phyloP scores from a whole-genome alignment of 2,329 filamentous ascomycete species.

The Sarocladium kiliense region DNA sequence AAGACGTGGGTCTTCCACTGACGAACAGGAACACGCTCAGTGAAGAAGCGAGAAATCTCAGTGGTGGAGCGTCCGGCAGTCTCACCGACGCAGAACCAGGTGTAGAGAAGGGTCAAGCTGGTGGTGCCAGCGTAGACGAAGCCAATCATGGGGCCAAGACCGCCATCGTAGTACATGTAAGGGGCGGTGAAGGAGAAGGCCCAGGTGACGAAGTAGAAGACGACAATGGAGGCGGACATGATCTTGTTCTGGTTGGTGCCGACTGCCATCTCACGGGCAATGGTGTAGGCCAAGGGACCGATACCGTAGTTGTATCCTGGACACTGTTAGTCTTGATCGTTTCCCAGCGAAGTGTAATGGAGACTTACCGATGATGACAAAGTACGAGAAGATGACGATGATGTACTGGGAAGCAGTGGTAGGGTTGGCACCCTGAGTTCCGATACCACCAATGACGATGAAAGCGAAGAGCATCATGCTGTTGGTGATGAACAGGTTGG shows the following conservation, averaged over 20 bases:
- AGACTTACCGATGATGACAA: slow-evolving; percentile 23
- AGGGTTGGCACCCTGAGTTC: slow-evolving; percentile 13
- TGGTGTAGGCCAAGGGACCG: slow-evolving; percentile 31
- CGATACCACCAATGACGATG: slow-evolving; percentile 22
- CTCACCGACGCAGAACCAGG: slow-evolving; percentile 35
- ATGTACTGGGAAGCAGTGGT: slow-evolving; percentile 14
- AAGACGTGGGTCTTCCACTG: slow-evolving; percentile 23
- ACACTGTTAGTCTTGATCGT: not conserved
- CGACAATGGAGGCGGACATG: slow-evolving; percentile 31
- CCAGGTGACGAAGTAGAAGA: slow-evolving; percentile 31
- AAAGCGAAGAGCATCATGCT: slow-evolving; percentile 28
- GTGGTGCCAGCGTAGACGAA: slow-evolving; percentile 28
- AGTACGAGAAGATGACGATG: slow-evolving; percentile 19
- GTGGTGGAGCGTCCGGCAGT: slow-evolving; percentile 27
- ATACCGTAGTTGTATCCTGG: slow-evolving; percentile 32
- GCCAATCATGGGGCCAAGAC: slow-evolving; percentile 26
- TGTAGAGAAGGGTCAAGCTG: slow-evolving; percentile 20
- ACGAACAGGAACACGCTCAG: slow-evolving; percentile 26
- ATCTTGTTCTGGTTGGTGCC: slow-evolving; percentile 41
- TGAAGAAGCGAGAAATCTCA: slow-evolving; percentile 33
- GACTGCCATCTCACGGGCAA: slow-evolving; percentile 36
- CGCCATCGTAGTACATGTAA: slow-evolving; percentile 27
- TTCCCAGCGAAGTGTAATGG: slow-evolving; percentile 1
- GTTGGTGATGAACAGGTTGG: slow-evolving; percentile 29
- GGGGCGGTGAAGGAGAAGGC: slow-evolving; percentile 26